Evolutionary conservation across 805 yeast species (phyloP).

Genomic region (Wickerhamomyces subpelliculosus): DNA sequence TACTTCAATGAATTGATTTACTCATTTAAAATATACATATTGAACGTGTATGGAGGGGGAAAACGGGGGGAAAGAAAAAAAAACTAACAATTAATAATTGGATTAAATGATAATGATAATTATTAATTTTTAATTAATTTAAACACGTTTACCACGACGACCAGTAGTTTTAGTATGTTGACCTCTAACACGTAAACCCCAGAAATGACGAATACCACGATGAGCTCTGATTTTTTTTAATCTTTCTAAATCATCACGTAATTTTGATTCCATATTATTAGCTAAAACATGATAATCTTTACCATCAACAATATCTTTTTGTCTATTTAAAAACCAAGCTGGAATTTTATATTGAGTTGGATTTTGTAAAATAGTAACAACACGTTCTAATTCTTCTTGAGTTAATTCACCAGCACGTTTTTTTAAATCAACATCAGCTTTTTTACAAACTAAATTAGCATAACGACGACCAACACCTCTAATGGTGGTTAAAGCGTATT

Average conservation of each 20-base stretch:
- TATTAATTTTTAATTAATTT: neutral
- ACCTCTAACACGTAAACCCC: constrained; percentile 99
- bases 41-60: too few species aligned
- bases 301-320: constrained; percentile 97
- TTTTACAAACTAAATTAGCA: constrained; percentile 99
- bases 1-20: neutral
- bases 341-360: constrained; percentile 99
- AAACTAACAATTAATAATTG: too few species aligned
- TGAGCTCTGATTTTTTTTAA: constrained; percentile 99
- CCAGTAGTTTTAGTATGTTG: constrained; percentile 99
- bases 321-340: constrained; percentile 99
- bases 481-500: constrained; percentile 99
- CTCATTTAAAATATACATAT: neutral
- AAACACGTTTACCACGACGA: constrained; percentile 64
- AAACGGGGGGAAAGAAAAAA: too few species aligned
- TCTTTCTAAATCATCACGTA: constrained; percentile 99
- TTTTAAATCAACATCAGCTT: constrained; percentile 97
- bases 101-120: too few species aligned
- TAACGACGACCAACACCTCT: constrained; percentile 99
- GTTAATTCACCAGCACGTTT: constrained; percentile 99
- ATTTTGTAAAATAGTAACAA: constrained; percentile 99
- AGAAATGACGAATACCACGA: constrained; percentile 99
- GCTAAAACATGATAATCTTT: constrained; percentile 99
- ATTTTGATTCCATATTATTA: constrained; percentile 97
- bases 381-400: constrained; percentile 99